Base-by-base conservation (phyloP, 768 basidiomycete genomes). In the Amyloporia xantha region DNA sequence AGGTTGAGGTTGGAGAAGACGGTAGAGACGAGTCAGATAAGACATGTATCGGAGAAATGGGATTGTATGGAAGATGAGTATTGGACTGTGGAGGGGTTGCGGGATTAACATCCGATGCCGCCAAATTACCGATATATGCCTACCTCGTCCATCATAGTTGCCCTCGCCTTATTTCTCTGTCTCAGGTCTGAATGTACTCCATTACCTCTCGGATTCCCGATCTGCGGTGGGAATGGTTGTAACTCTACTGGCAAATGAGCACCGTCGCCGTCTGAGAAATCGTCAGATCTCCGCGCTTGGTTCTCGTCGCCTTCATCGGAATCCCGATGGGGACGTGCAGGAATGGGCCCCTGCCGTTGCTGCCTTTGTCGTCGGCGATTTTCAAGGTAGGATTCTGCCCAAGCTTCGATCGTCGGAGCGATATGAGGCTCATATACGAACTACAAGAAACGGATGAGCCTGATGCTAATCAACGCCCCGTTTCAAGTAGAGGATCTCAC, bases 361-460 rank as follows among this genome's bases (percentile, higher is more conserved):
- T 52, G 61, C 40, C 62, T 54, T 44, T 53, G 59, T 26, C 57
- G 63, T 20, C 63, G 64, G 43, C 66, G 63, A 27, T 51, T 51
- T 25, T 60, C 62, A 20, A 66, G 55, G 57, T 62, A 68, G 21
- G 58, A 56, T 56, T 70, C 66, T 1, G 62, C 62, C 65, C 69
- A 69, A 44, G 62, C 67, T 67, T 81, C 82, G 24, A 86, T 39
- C 37, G 68, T 71, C 0, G 82, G 83, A 17, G 81, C 81, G 49
- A 86, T 73, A 50, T 84, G 82, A 9, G 83, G 83, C 53, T 82
- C 82, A 49, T 83, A 85, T 24, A 86, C 75, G 48, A 80, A 79
- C 84, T 86, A 50, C 11, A 43, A 30, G 4, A 42, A 15, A 15
- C 38, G 47, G 28, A 50, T 44, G 38, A 43, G 17, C 30, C 11